Conservation (phyloP, 495 filamentous ascomycete genomes). For the Neurospora intermedia region DNA sequence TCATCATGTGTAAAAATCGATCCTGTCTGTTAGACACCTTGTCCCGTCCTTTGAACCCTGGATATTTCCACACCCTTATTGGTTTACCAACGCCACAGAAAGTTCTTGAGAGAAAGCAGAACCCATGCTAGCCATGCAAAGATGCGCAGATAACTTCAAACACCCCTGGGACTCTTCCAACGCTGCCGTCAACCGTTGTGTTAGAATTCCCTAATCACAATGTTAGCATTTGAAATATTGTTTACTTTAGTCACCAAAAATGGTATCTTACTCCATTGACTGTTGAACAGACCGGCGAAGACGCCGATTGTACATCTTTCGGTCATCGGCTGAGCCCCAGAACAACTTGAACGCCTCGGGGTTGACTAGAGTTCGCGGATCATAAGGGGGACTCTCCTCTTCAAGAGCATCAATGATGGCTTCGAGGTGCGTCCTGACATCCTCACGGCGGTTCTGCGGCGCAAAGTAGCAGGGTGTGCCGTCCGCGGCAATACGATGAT, state of each 20-base stretch:
- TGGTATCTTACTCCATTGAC: slow-evolving; percentile 37
- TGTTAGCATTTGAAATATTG: not conserved
- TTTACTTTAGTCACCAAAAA: not conserved
- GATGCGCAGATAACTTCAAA: not conserved
- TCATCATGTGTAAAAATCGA: not conserved
- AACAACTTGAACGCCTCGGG: slow-evolving; percentile 77
- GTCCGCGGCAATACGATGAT: slow-evolving; percentile 71
- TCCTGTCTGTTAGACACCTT: not conserved
- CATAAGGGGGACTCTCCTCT: slow-evolving; percentile 78
- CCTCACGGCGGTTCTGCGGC: slow-evolving; percentile 48
- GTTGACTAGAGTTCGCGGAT: slow-evolving; percentile 81
- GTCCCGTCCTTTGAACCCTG: not conserved
- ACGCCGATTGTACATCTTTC: slow-evolving; percentile 73
- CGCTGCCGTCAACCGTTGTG: not conserved
- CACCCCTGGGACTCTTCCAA: not conserved
- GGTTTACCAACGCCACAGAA: not conserved
- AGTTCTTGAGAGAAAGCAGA: not conserved
- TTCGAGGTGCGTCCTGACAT: slow-evolving; percentile 74
- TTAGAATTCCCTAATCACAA: not conserved
- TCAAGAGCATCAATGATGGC: slow-evolving; percentile 76
- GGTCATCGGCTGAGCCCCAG: slow-evolving; percentile 72
- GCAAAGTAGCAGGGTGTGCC: slow-evolving; percentile 81
- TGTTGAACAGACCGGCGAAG: slow-evolving; percentile 53
- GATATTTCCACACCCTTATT: not conserved
- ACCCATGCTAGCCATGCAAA: slow-evolving; percentile 1